Evolutionary conservation across 1,284 basidiomycete species (phyloP), one percentile per base, ranked within the genome.

Genomic region (Cystobasidiaceae sp.): DNA sequence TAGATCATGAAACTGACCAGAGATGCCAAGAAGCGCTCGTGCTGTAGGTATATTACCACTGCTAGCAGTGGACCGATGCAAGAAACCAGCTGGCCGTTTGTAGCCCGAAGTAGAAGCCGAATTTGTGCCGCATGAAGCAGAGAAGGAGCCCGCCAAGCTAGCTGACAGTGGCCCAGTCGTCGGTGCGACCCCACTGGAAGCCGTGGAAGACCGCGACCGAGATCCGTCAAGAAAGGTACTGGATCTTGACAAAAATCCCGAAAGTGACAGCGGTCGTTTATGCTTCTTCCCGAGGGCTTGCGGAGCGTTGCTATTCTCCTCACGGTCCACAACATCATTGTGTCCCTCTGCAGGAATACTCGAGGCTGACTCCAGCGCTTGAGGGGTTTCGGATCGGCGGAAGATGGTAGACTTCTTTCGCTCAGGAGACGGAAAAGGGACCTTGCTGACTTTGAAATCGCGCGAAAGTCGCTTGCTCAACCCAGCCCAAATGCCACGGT

Each of bases 1-100:
- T n/a, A n/a, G n/a, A n/a, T n/a, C n/a, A n/a, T n/a, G n/a, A n/a
- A n/a, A 21, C 44, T 48, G 19, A 59, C 56, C 27, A 25, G 45
- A 25, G 4, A 17, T 21, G 7, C 52, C 43, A 17, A 48, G 32
- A 8, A 64, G 30, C 19, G 19, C 33, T 17, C 21, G 32, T 21
- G 61, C 61, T 19, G 51, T 64, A 7, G 61, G 61, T 30, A 64
- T 43, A 23, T 49, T 50, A 21, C 61, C 33, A 33, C 52, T 64
- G 37, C 61, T 64, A 23, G 43, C 44, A 19, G 51, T 64, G 4
- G 52, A 45, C 11, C 61, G 51, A 39, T 64, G 60, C 34, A 59
- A 37, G 44, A 59, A 59, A 8, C 45, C 54, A 27, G 54, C 19
- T 23, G 37, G 54, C 32, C 41, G 41, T 32, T 27, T 34, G 34